Evolutionary conservation across 495 filamentous ascomycete genomes (phyloP).

Genomic region (Penicillium malachiteum): DNA sequence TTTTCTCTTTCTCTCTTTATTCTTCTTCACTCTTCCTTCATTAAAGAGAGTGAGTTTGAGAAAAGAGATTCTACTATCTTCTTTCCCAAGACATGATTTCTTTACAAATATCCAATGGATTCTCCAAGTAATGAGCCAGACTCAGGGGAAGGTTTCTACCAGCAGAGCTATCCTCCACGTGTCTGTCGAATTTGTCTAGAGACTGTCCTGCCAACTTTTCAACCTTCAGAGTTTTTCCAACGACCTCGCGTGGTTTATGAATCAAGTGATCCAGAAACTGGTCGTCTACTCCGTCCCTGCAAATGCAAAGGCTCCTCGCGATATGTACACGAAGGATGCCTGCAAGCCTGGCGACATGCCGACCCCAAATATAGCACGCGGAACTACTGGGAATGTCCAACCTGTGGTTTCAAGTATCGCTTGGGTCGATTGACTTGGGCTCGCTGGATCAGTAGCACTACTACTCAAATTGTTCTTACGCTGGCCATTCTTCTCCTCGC

Average conservation of each 20-base stretch:
- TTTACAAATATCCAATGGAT: constrained; percentile 5
- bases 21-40: background rate
- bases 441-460: constrained; percentile 66
- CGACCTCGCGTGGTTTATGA: constrained; percentile 68
- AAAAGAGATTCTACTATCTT: background rate
- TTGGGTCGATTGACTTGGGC: constrained; percentile 76
- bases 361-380: constrained; percentile 63
- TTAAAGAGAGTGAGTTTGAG: background rate
- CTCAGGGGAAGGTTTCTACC: constrained; percentile 12
- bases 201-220: constrained; percentile 72
- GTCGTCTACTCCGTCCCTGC: constrained; percentile 87
- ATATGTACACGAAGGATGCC: constrained; percentile 94
- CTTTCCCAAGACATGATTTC: background rate
- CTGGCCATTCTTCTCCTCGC: constrained; percentile 63
- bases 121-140: constrained; percentile 16
- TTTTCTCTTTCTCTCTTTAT: constrained; percentile 7
- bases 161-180: constrained; percentile 62
- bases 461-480: constrained; percentile 64
- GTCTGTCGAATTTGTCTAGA: constrained; percentile 94
- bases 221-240: constrained; percentile 64
- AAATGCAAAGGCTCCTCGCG: constrained; percentile 87
- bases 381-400: constrained; percentile 86
- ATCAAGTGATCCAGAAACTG: constrained; percentile 68
- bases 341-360: constrained; percentile 79
- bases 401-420: constrained; percentile 82